These are phyloP conservation scores for Bothia castanella DNA, from an alignment of 1,284 basidiomycete species.

Conservation along the genomic window DNA sequence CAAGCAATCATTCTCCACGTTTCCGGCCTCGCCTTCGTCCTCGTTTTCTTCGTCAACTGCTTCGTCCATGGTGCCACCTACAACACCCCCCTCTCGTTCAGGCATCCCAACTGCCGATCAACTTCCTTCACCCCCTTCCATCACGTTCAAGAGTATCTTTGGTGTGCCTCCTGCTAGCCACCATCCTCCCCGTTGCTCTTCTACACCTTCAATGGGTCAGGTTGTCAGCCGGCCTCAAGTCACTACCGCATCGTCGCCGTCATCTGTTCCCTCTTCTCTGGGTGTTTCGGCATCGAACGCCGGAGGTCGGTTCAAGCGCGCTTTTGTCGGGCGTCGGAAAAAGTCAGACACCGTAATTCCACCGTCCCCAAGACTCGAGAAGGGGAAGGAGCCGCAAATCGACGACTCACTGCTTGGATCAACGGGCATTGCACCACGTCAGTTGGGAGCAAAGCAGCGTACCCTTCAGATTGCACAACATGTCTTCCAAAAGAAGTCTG, in stretches of 20 bases:
- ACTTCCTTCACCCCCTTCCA: constrained; percentile 32
- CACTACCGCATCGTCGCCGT: constrained; percentile 22
- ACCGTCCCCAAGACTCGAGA: constrained; percentile 30
- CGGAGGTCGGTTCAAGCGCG: constrained; percentile 58
- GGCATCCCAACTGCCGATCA: constrained; percentile 44
- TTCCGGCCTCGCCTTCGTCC: constrained; percentile 41
- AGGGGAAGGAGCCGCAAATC: constrained; percentile 25
- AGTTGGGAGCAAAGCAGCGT: constrained; percentile 30
- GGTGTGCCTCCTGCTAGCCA: constrained; percentile 35
- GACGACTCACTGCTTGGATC: constrained; percentile 25
- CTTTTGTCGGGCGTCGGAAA: constrained; percentile 59
- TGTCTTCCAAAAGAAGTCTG: constrained; percentile 39
- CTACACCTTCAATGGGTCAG: constrained; percentile 41
- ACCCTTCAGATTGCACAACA: constrained; percentile 41
- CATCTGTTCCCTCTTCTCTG: constrained; percentile 29
- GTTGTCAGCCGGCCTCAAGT: constrained; percentile 36
- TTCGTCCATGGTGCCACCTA: constrained; percentile 39
- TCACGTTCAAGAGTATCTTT: constrained; percentile 38
- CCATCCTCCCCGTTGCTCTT: constrained; percentile 35
- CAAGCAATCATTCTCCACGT: constrained; percentile 36
- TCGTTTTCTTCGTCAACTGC: constrained; percentile 42
- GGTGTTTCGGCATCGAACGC: constrained; percentile 29
- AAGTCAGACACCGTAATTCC: constrained; percentile 49
- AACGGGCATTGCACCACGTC: constrained; percentile 24
- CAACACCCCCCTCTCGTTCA: constrained; percentile 38